phyloP scores from a whole-genome alignment of 1,139 yeast species.

The Trichomonascaceae sp. region DNA sequence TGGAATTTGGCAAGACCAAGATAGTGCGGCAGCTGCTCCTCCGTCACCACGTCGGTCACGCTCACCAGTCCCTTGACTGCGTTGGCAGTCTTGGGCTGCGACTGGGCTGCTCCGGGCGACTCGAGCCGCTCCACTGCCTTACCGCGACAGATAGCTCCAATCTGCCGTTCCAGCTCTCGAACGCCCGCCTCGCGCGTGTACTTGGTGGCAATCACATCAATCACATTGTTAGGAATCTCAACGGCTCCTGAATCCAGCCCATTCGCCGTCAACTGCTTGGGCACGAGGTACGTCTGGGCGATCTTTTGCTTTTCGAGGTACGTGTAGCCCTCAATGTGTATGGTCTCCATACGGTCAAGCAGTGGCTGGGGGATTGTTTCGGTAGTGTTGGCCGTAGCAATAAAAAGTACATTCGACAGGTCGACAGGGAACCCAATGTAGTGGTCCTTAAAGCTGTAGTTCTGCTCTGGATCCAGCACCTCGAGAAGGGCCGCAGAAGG shows the following conservation, averaged over 20 bases:
- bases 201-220: conserved; percentile 49
- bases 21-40: conserved; percentile 30
- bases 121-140: conserved; percentile 71
- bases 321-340: conserved; percentile 70
- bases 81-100: too few species aligned
- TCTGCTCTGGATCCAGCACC: conserved; percentile 87
- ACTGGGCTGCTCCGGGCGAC: conserved; percentile 17
- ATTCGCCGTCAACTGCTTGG: conserved; percentile 63
- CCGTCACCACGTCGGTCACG: conserved; percentile 8
- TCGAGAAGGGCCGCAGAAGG: conserved; percentile 87
- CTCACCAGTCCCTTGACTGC: conserved; percentile 2
- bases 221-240: conserved; percentile 32
- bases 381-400: conserved; percentile 85
- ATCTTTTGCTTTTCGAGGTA: conserved; percentile 67
- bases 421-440: conserved; percentile 83
- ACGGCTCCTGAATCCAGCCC: conserved; percentile 43
- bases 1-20: conserved; percentile 33
- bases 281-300: conserved; percentile 57
- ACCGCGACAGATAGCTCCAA: conserved; percentile 63
- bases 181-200: conserved; percentile 89
- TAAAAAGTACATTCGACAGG: conserved; percentile 67
- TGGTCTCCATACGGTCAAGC: conserved; percentile 76
- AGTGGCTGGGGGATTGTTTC: conserved; percentile 66
- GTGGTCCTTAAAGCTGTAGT: conserved; percentile 65
- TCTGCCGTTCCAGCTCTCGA: conserved; percentile 56